Evolutionary conservation across 2,329 filamentous ascomycete species (phyloP), one percentile per base, ranked within the genome.

Genomic region (Venturia carpophila): DNA sequence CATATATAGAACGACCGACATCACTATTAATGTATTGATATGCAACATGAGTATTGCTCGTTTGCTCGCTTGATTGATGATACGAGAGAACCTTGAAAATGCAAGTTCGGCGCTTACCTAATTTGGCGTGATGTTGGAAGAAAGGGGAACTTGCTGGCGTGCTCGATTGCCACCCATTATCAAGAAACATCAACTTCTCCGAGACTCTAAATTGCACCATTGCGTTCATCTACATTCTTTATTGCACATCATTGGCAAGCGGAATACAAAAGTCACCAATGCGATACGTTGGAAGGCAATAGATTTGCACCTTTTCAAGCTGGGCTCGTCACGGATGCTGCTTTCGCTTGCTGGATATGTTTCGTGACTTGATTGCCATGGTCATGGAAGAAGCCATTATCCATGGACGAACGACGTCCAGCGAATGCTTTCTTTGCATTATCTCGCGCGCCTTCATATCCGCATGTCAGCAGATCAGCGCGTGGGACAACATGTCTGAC

Each of bases 401-500:
- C 10, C 15, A 41, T 15, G 15, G 52, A 37, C 3, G n/a, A 15
- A 58, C 15, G 3, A 7, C 17, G 10, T 58, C 30, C 7, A 19
- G n/a, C 27, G 30, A 58, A 58, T 58, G 30, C 52, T 58, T 34
- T 37, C 30, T n/a, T 34, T 37, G 9, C 30, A 2, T 37, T 58
- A 21, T 37, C 52, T 27, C 52, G 37, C 52, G 52, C 52, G 5
- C n/a, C 2, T 58, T 27, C 5, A 3, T 5, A 19, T 34, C 21
- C 52, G 52, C 52, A 37, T 58, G n/a, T 19, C 30, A 27, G 30
- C 52, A 27, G 52, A 39, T 37, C 52, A 37, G 30, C 52, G 30
- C 52, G 52, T 58, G 52, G 52, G 52, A 58, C 52, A 58, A 58
- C 52, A 58, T 58, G 49, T 37, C 15, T 58, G 52, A 58, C 52